These are phyloP conservation scores for Gaertneriomyces sp. DNA, from an alignment of 192 early-diverging fungal species.

Conservation along the genomic window DNA sequence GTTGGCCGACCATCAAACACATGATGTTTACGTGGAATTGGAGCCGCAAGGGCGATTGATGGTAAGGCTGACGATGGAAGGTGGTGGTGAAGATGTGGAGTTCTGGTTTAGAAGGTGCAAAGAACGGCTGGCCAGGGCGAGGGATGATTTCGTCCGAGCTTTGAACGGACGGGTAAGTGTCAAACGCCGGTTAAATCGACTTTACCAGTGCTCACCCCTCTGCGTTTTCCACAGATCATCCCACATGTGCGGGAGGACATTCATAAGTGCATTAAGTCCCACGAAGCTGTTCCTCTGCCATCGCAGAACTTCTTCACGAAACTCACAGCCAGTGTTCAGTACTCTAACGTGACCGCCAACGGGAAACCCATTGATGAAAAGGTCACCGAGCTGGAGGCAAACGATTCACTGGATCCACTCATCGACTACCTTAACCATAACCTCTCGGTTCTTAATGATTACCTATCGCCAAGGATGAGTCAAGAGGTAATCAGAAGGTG, in stretches of 20 bases:
- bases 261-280: constrained; percentile 43
- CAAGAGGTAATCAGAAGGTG: constrained; percentile 57
- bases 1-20: constrained; percentile 53
- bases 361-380: constrained; percentile 33
- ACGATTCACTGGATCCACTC: constrained; percentile 42
- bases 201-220: constrained; percentile 5
- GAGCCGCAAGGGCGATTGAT: constrained; percentile 56
- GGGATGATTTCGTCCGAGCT: constrained; percentile 50
- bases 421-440: constrained; percentile 58
- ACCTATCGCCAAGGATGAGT: constrained; percentile 46
- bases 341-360: constrained; percentile 43
- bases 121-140: constrained; percentile 45
- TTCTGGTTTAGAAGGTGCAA: constrained; percentile 53
- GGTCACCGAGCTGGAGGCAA: constrained; percentile 37
- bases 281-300: constrained; percentile 49
- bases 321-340: constrained; percentile 39
- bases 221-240: constrained; percentile 31
- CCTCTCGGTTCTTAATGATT: constrained; percentile 43
- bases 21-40: constrained; percentile 54
- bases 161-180: constrained; percentile 34
- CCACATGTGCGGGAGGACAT: constrained; percentile 45
- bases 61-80: constrained; percentile 53
- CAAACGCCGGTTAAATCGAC: constrained; percentile 9
- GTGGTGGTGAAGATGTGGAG: constrained; percentile 55
- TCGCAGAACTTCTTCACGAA: constrained; percentile 45